Base-by-base conservation (phyloP, 441 rosid species). In the Sinapis alba region DNA sequence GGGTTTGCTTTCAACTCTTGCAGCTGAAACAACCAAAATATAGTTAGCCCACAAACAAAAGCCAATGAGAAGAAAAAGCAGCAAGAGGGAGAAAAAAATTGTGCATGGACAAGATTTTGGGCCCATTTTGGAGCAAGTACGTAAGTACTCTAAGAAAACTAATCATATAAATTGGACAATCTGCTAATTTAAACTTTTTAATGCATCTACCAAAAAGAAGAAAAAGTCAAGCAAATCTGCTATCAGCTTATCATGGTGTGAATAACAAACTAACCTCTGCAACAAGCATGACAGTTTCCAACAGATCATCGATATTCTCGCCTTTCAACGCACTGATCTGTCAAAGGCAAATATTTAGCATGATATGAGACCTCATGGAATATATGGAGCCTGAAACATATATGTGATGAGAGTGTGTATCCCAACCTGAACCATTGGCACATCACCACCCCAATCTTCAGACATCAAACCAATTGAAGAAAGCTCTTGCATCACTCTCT, bases 1-100 rank as follows among this genome's bases (percentile, higher is more conserved):
- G 98, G 99, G 85, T 93, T 96, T 73, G 99, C 99, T 87, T 91
- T 90, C 86, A 96, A 83, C 73, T 96, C 99, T 91, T 93, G 97
- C 79, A 96, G 83, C 99, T 96, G 88, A 77, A 84, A 81, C 75
- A 68, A 75, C 75, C 61, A 58, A 51, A 23, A 67, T 47, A 79
- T 67, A 30, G 81, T 81, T 80, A 86, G 56, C 15, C 34, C 66
- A 67, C 69, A 45, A 47, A 69, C 50, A 43, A 30, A 28, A 32
- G 32, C 65, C 69, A 62, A 43, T 45, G 72, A 68, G 70, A 47
- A 76, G 73, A 57, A 61, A 65, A 57, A 38, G 20, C 20, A 43
- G 23, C 58, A 38, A 59, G 64, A 62, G 53, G 18, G 51, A 45
- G 34, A 19, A 61, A 69, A 41, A 13, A 24, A 41, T 36, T 28